Evolutionary conservation across 2,329 filamentous ascomycete genomes (phyloP), one percentile per base, ranked within the genome.

Genomic region (Boeremia exigua): DNA sequence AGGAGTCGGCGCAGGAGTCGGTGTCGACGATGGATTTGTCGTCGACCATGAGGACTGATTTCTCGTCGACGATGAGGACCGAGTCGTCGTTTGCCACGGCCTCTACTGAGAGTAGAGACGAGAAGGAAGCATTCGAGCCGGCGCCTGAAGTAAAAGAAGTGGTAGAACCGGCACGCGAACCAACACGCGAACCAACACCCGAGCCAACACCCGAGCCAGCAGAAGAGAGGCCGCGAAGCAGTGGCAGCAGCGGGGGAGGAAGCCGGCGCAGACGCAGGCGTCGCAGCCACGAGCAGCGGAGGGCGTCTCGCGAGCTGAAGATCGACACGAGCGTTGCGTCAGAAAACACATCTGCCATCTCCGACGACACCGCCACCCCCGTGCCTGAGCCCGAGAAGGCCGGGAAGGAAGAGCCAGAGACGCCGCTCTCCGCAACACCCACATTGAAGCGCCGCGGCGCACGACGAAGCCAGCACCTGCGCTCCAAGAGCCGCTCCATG

Each of bases 391-490:
- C 63, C 36, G 65, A 62, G 15, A 52, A 52, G 38, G 9, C 27
- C 8, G 56, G 56, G 7, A 45, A 49, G 17, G 59, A 49, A 32
- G 54, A 56, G 12, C 53, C 55, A 12, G 58, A 70, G 46, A 47
- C 62, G 9, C 67, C 69, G 8, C 62, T 69, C 38, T 66, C 66
- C 2, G 64, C 71, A 1, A 72, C 65, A 2, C 69, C 62, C 12
- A 68, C 69, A 10, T 51, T 81, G 51, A 78, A 75, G 56, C 73
- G 74, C 28, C 72, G 74, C 30, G 72, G 73, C 38, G 49, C 49
- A 43, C 70, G 60, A 55, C 77, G 77, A 19, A 71, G 70, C 46
- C 68, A 74, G 9, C 72, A 76, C 28, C 78, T 77, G 1, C 78
- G 78, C 15, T 74, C 77, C 11, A 80, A 79, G 62, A 69, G 70